A percentile compares a stretch with the other conserved stretches of the same genome.
Conservation (phyloP, 2,329 filamentous ascomycete genomes). For the Dactylellina leptospora region DNA sequence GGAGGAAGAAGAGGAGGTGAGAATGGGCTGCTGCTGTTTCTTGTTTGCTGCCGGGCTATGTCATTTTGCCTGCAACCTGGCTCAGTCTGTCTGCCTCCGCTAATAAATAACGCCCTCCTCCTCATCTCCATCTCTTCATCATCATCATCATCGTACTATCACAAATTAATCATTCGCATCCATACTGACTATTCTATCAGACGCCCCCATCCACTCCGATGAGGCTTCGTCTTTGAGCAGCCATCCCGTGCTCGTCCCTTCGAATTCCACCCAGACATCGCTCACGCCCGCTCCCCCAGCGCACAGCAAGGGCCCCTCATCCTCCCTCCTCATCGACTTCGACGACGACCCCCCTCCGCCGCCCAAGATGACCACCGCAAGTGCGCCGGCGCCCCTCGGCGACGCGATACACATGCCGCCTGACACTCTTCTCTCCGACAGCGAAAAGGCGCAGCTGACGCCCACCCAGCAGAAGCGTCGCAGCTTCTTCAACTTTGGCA, state of each 20-base stretch:
- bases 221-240: constrained; percentile 47
- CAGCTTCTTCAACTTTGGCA: constrained; percentile 69
- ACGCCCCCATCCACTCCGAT: constrained; percentile 49
- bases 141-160: not conserved
- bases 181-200: constrained; percentile 12
- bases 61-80: constrained; percentile 16
- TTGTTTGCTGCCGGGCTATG: constrained; percentile 19
- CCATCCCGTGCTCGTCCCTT: constrained; percentile 48
- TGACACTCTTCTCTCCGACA: constrained; percentile 37
- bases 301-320: constrained; percentile 3
- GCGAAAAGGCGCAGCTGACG: constrained; percentile 48
- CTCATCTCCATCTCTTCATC: not conserved
- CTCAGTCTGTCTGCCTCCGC: constrained; percentile 3
- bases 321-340: constrained; percentile 42
- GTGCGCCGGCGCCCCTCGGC: constrained; percentile 19
- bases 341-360: constrained; percentile 6
- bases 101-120: no score
- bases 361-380: constrained; percentile 43
- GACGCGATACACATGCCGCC: constrained; percentile 51
- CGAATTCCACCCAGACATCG: constrained; percentile 31
- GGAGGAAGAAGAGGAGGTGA: no score
- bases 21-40: not conserved
- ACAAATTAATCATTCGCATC: not conserved
- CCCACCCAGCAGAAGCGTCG: constrained; percentile 51
- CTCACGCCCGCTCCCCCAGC: constrained; percentile 26